Percentiles rank a stretch among this genome's conserved stretches.
Conservation (phyloP, 257 asterid species). For the Ballota nigra region DNA sequence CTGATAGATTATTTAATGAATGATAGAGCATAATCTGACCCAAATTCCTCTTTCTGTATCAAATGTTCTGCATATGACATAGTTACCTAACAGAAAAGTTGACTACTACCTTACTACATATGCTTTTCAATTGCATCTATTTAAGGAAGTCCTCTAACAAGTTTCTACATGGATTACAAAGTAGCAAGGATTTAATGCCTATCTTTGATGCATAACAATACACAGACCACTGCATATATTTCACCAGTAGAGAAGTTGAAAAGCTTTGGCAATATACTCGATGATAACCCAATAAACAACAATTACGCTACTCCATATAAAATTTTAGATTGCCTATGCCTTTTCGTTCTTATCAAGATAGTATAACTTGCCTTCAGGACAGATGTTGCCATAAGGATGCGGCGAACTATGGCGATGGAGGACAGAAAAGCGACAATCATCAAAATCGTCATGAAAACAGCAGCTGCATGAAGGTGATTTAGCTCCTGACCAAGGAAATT, state of each 20-base stretch:
- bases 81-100: not conserved
- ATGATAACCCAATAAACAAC: not conserved
- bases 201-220: not conserved
- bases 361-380: constrained; percentile 82
- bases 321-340: not conserved
- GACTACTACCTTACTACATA: not conserved
- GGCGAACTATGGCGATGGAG: constrained; percentile 89
- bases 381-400: constrained; percentile 96
- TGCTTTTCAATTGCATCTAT: not conserved
- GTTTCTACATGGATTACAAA: not conserved
- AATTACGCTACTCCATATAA: not conserved
- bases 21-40: not conserved
- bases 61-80: not conserved
- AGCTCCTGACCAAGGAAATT: constrained; percentile 58
- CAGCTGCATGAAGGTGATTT: constrained; percentile 85
- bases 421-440: constrained; percentile 81
- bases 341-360: constrained; percentile 5
- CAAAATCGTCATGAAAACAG: constrained; percentile 76
- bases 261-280: not conserved
- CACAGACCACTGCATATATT: not conserved
- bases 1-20: not conserved
- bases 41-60: not conserved
- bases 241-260: not conserved
- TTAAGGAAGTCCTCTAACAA: not conserved
- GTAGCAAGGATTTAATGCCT: not conserved